A percentile compares a stretch with the other conserved stretches of the same genome.
Conservation (phyloP, 306 rosid genomes). For the Vigna reflexopilosa region DNA sequence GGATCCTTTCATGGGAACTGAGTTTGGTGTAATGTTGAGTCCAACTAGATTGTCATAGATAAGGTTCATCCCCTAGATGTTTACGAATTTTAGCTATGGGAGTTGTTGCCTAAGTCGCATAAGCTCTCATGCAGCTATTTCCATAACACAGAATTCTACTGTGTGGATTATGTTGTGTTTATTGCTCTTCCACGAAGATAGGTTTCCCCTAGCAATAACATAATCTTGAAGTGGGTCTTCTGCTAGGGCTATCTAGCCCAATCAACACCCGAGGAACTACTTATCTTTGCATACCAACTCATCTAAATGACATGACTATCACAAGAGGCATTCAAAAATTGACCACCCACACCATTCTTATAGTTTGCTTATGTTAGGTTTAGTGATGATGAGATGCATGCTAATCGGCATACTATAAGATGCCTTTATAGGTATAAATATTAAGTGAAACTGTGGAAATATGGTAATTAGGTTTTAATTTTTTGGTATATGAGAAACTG, state of each 20-base stretch:
- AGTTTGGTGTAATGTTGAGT: background rate
- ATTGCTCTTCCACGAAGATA: background rate
- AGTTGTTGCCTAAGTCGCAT: background rate
- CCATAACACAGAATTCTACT: background rate
- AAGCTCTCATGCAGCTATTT: background rate
- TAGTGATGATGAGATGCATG: background rate
- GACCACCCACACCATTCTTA: background rate
- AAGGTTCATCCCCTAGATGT: background rate
- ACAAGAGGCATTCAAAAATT: background rate
- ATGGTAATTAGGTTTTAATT: slow-evolving; percentile 31
- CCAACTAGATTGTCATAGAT: background rate
- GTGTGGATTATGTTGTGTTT: background rate
- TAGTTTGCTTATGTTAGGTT: background rate
- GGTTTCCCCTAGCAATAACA: background rate
- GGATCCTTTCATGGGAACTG: background rate
- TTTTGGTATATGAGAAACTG: background rate
- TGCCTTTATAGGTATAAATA: slow-evolving; percentile 17
- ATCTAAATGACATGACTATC: background rate
- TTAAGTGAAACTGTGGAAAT: background rate
- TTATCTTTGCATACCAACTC: background rate
- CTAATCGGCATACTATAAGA: slow-evolving; percentile 8
- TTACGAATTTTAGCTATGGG: background rate
- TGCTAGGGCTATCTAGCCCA: background rate
- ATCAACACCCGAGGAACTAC: background rate
- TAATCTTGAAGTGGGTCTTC: background rate